Evolutionary conservation across 164 flowering plant species (phyloP), one percentile per base, ranked within the genome.

Genomic region (Tetrastigma voinierianum): DNA sequence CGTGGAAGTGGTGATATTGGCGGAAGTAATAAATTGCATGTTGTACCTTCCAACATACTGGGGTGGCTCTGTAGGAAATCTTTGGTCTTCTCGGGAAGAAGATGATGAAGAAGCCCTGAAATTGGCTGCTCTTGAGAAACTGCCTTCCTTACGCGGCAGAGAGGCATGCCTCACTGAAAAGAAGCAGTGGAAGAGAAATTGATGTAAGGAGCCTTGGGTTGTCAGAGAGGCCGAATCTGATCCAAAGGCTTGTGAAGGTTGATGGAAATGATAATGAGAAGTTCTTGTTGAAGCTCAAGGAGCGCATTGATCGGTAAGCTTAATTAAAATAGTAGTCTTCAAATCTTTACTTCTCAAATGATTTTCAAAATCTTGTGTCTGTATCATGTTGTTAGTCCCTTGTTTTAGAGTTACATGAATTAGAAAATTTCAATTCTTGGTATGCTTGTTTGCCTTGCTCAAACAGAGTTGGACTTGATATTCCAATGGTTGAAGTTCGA

Each of bases 31-130:
- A 20, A 75, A 75, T n/a, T 58, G 70, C 57, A n/a, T 66, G 77
- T 59, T 14, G 20, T 77, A 32, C 73, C 75, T 19, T 73, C 75
- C 0, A 76, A 46, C 65, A 71, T 73, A 40, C 73, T 74, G 80
- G 64, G 63, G 52, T 65, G 69, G 16, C 5, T 21, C 69, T 18
- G 32, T 20, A n/a, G 54, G 80, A 80, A 19, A 66, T 59, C 20
- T 80, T 80, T 57, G 43, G 67, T 69, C 82, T 49, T 69, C 76
- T 16, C 67, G 53, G 4, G 74, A 51, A 12, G 78, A 77, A 18
- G 79, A 80, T 19, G 83, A 80, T 21, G 83, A 80, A 59, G 83
- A 80, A 49, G 81, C 83, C 49, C 70, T 80, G 32, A 80, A 72
- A 55, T 80, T 81, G 83, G 81, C 83, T 15, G 76, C 83, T 1